These are phyloP conservation scores for Fusarium solani-melongenae DNA, from an alignment of 2,329 filamentous ascomycete genomes.

Conservation along the genomic window DNA sequence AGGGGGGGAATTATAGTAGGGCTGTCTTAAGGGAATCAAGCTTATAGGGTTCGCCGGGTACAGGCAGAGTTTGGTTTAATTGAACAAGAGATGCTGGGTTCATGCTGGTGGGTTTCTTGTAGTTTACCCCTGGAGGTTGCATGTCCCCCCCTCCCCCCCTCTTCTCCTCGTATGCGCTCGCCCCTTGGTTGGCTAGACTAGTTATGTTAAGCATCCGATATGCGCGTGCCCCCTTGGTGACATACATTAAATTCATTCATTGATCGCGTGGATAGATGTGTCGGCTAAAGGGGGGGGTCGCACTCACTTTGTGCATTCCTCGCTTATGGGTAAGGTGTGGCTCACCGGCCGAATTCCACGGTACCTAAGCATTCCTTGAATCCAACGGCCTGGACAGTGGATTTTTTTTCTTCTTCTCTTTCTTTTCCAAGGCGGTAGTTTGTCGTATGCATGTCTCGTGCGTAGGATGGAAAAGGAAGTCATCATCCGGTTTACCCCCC, in stretches of 20 bases:
- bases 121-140: constrained; percentile 25
- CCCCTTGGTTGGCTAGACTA: background rate
- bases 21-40: constrained; percentile 14
- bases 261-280: constrained; percentile 1
- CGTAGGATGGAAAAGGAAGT: background rate
- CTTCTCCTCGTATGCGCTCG: background rate
- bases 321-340: constrained; percentile 15
- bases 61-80: background rate
- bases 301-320: constrained; percentile 19
- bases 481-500: background rate
- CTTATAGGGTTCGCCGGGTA: background rate
- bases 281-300: background rate
- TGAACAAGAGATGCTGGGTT: constrained; percentile 8
- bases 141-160: constrained; percentile 3
- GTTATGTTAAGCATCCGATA: background rate
- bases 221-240: background rate
- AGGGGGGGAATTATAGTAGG: constrained; percentile 5
- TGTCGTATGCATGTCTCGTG: constrained; percentile 17
- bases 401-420: constrained; percentile 2
- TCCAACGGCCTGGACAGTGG: constrained; percentile 21
- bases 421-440: background rate
- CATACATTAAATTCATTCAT: background rate
- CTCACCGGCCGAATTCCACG: constrained; percentile 1
- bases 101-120: background rate
- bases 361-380: constrained; percentile 21